phyloP scores from a whole-genome alignment of 2,329 filamentous ascomycete species.

The Cercospora nicotianae region DNA sequence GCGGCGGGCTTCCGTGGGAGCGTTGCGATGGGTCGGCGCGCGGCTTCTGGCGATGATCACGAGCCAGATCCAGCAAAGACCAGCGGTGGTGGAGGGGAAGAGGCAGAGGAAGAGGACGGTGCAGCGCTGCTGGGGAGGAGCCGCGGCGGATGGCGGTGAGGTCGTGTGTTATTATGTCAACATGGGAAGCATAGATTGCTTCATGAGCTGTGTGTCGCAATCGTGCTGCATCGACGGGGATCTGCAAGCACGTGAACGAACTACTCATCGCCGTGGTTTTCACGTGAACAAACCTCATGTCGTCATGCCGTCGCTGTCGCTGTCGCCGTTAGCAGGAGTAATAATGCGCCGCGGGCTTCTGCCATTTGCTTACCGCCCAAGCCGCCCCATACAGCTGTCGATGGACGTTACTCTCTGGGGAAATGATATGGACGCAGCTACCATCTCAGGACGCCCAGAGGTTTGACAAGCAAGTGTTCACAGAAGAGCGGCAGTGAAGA shows the following conservation, averaged over 20 bases:
- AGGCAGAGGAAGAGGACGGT: neutral
- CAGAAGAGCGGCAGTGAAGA: neutral
- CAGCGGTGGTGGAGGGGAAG: neutral
- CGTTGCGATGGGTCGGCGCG: neutral
- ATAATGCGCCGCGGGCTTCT: neutral
- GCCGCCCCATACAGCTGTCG: neutral
- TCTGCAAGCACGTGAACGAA: neutral
- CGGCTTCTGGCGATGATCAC: neutral
- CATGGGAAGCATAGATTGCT: neutral
- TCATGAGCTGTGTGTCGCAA: slow-evolving; percentile 2
- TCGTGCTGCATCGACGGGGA: neutral
- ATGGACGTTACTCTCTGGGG: neutral
- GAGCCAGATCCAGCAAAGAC: neutral
- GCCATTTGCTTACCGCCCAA: neutral
- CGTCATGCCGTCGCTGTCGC: neutral
- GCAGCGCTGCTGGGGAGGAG: neutral
- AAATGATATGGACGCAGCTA: neutral
- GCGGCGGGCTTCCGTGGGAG: neutral
- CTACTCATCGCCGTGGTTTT: neutral
- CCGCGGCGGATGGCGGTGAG: neutral
- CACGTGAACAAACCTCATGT: neutral
- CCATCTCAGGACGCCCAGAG: neutral
- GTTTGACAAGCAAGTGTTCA: neutral
- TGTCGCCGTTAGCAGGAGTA: neutral
- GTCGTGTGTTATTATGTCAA: neutral